Evolutionary conservation across 768 basidiomycete genomes (phyloP).

Genomic region (Mycena pura): DNA sequence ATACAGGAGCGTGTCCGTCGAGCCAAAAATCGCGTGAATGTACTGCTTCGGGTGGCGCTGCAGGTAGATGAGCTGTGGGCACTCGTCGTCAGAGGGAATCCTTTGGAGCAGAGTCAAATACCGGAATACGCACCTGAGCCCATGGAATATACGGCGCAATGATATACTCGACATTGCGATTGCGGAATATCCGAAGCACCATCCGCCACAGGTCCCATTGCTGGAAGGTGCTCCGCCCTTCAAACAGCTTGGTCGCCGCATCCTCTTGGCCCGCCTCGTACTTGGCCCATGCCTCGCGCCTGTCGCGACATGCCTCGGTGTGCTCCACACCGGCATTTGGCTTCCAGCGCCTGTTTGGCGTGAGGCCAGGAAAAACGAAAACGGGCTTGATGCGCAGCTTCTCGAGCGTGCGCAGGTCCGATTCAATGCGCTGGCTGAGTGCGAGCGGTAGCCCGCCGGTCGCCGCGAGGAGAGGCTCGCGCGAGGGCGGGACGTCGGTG

Average conservation of each 20-base stretch:
- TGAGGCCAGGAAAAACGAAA: conserved; percentile 94
- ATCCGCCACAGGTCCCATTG: conserved; percentile 96
- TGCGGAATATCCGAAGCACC: conserved; percentile 90
- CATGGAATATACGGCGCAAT: conserved; percentile 95
- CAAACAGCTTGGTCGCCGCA: conserved; percentile 84
- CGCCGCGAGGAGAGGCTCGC: conserved; percentile 92
- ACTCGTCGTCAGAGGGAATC: conserved; percentile 6
- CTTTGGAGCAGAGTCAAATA: too few relatives aligned
- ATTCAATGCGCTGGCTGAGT: conserved; percentile 86
- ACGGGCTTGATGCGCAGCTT: conserved; percentile 95
- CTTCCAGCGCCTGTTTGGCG: conserved; percentile 78
- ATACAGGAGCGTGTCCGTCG: conserved; percentile 90
- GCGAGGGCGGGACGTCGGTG: conserved; percentile 74
- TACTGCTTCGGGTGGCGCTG: conserved; percentile 93
- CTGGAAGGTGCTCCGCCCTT: conserved; percentile 69
- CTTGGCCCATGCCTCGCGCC: conserved; percentile 88
- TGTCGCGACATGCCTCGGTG: conserved; percentile 74
- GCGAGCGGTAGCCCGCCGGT: conserved; percentile 95
- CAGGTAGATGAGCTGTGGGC: conserved; percentile 85
- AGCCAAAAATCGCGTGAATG: conserved; percentile 92
- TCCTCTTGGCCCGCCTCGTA: conserved; percentile 95
- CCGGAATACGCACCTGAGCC: conserved; percentile 94
- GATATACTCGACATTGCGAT: conserved; percentile 94
- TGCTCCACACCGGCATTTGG: conserved; percentile 54
- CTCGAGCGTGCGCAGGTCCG: conserved; percentile 90